Evolutionary conservation across 805 yeast genomes (phyloP).

Genomic region (Kazachstania viticola): DNA sequence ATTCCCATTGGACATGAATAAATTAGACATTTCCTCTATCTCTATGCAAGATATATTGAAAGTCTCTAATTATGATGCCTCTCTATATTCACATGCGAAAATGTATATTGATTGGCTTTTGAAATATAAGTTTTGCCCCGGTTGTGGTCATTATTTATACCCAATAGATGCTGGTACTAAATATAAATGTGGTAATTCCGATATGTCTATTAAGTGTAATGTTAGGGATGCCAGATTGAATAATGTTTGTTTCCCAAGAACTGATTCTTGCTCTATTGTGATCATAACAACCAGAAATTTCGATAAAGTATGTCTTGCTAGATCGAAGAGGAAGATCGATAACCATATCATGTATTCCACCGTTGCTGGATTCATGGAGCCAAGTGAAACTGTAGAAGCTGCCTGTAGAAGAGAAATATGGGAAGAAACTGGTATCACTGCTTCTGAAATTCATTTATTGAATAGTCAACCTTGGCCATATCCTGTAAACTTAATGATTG

Average conservation of each 20-base stretch:
- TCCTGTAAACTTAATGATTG: constrained; percentile 88
- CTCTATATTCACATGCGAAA: constrained; percentile 67
- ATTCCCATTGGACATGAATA: neutral
- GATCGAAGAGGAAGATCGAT: constrained; percentile 47
- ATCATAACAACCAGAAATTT: constrained; percentile 58
- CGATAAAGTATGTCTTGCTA: constrained; percentile 56
- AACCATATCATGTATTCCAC: constrained; percentile 54
- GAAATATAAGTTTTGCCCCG: constrained; percentile 70
- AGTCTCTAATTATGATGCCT: constrained; percentile 36
- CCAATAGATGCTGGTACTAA: constrained; percentile 63
- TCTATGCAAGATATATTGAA: constrained; percentile 7
- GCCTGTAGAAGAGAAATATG: constrained; percentile 83
- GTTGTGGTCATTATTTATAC: constrained; percentile 60
- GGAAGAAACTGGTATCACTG: constrained; percentile 87
- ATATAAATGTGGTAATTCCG: constrained; percentile 33
- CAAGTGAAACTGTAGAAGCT: constrained; percentile 82
- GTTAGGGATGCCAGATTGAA: constrained; percentile 40
- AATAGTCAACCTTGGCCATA: constrained; percentile 96
- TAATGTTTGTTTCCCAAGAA: constrained; percentile 81
- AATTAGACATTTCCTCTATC: constrained; percentile 5
- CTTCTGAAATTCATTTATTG: constrained; percentile 44
- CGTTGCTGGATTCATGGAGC: constrained; percentile 94
- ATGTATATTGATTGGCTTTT: constrained; percentile 79
- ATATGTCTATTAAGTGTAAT: constrained; percentile 16
- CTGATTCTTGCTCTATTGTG: constrained; percentile 80